Percentiles rank a stretch among this genome's conserved stretches.
These are phyloP conservation scores for Verticillium tricorpus DNA, from an alignment of 2,329 filamentous ascomycete species.

Conservation along the genomic window DNA sequence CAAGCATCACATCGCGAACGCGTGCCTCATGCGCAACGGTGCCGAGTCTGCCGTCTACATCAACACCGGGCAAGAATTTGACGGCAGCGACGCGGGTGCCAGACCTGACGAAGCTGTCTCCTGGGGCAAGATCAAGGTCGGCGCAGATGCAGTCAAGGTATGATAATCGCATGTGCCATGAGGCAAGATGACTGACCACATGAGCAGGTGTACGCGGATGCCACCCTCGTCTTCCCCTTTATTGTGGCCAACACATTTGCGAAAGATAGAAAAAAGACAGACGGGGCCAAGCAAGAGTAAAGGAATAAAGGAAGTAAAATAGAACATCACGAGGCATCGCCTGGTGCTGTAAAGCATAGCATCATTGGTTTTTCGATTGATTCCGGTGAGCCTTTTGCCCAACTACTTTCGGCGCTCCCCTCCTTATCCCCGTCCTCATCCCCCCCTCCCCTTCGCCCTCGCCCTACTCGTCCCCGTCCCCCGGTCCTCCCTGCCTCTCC, in stretches of 20 bases:
- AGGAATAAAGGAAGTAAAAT: neutral
- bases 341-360: neutral
- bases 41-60: constrained; percentile 97
- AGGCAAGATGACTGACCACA: neutral
- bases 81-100: constrained; percentile 93
- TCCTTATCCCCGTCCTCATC: no score
- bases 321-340: neutral
- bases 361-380: no score
- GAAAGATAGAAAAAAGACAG: constrained; percentile 33
- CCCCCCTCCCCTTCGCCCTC: no score
- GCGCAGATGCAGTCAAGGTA: constrained; percentile 86
- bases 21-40: constrained; percentile 94
- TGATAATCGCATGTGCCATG: constrained; percentile 14
- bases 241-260: constrained; percentile 66
- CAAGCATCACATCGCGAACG: constrained; percentile 98
- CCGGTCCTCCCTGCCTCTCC: neutral
- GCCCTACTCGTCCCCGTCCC: no score
- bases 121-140: constrained; percentile 96
- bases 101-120: constrained; percentile 94
- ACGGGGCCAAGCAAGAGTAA: neutral
- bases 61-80: constrained; percentile 96
- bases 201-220: constrained; percentile 56
- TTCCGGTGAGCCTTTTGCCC: no score
- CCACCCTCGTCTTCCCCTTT: constrained; percentile 60
- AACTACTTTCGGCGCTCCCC: no score